Base-by-base conservation (phyloP, 768 basidiomycete genomes). In the Cyclocybe aegerita region DNA sequence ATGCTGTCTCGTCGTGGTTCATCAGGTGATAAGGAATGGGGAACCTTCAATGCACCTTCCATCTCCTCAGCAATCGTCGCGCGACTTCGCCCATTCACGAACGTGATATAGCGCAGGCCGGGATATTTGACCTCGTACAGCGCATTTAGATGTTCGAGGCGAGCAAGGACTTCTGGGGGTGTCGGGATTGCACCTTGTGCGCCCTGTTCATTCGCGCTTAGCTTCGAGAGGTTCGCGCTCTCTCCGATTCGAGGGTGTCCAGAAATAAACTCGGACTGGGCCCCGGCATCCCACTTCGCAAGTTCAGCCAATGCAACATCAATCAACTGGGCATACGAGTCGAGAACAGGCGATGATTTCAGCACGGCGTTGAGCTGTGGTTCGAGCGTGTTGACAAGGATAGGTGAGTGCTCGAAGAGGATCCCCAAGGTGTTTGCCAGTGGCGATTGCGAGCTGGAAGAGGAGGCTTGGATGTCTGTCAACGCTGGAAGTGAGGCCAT, bases 221-320 rank as follows among this genome's bases (percentile, higher is more conserved):
- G 74, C 39, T 66, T 77, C 0, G 88, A 90, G 9, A 95, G 75
- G 37, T 84, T 84, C 60, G 80, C 83, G 52, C 76, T 81, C 68
- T 91, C 91, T 35, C 94, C 94, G 40, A 96, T 96, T 52, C 92
- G 81, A 33, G 94, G 94, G 71, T 96, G 94, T 2, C 85, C 93
- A 4, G 76, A 80, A 53, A 96, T 77, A 62, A 97, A 93, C 52
- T 69, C 66, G 0, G 83, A 82, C 57, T 76, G 80, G 6, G 73
- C 70, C 14, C 65, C 60, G 37, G 65, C 46, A 43, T 77, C 69
- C 88, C 86, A 89, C 34, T 61, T 65, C n/a, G 60, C 57, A 45
- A 91, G 77, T 37, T 74, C 65, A 3, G 46, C 54, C 57, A 85
- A 71, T 2, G 80, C 75, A 32, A 65, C 59, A 55, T 83, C 76